Base-by-base conservation (phyloP, 257 asterid genomes). In the Mitragyna speciosa region DNA sequence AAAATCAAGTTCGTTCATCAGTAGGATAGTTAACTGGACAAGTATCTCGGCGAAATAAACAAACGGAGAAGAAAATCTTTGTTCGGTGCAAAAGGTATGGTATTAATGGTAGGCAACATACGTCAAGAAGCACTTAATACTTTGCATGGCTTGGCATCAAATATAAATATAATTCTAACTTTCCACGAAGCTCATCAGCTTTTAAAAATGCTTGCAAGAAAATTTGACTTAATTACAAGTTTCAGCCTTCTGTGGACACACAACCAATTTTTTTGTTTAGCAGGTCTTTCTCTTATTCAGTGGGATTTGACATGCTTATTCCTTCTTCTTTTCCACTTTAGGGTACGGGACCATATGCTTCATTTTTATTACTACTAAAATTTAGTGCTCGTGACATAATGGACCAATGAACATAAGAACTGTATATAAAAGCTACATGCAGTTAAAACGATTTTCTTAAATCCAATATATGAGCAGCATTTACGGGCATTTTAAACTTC, bases 111-210 rank as follows among this genome's bases (percentile, higher is more conserved):
- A 58, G 58, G 79, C 79, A 56, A 4, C 24, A 19, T 22, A 47
- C 63, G 68, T 76, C 81, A 76, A 76, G 63, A 70, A 28, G 67
- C 80, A 76, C 84, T 69, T 31, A 30, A 31, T 70, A 80, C 74
- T n/a, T 72, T 39, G 28, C 14, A 61, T 41, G 47, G 48, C 72
- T 26, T 4, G 73, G 48, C 47, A 76, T 63, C 16, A 30, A 16
- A 28, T 49, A 17, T 52, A 15, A 75, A 41, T 43, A n/a, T 61
- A 24, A 6, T 43, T 76, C 63, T 64, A 64, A 73, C 49, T 22
- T 72, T 59, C n/a, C 71, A 30, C 24, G 43, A 65, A 12, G 6
- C 70, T 59, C 70, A 59, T 59, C 70, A 65, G 15, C 41, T 64
- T 66, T 31, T 16, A 7, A 7, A 66, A 59, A 12, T 28, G 8